Percentiles rank a stretch among this genome's conserved stretches.
phyloP scores from a whole-genome alignment of 192 early-diverging fungal species.

The Coemansia sp. region DNA sequence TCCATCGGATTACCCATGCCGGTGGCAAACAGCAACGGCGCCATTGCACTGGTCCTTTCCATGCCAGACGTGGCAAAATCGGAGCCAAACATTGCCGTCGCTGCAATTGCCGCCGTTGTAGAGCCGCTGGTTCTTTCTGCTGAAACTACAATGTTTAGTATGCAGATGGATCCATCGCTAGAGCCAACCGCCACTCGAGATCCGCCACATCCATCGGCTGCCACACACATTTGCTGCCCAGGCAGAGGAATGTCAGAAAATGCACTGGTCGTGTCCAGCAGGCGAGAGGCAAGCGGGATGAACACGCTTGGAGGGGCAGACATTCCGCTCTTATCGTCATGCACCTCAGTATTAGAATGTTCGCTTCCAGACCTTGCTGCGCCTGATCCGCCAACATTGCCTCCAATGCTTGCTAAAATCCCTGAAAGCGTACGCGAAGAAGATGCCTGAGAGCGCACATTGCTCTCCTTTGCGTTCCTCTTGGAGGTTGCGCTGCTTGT shows the following conservation, averaged over 20 bases:
- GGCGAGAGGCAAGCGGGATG: conserved; percentile 39
- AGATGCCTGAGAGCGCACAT: background rate
- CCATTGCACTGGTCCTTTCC: background rate
- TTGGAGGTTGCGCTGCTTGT: background rate
- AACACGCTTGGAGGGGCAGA: conserved; percentile 26
- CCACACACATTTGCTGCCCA: conserved; percentile 31
- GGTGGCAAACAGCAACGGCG: conserved; percentile 31
- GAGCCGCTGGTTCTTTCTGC: background rate
- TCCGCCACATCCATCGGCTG: conserved; percentile 12
- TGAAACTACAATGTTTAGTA: conserved; percentile 6
- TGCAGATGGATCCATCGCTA: conserved; percentile 24
- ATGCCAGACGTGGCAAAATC: background rate
- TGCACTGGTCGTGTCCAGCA: conserved; percentile 30
- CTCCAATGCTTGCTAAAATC: conserved; percentile 26
- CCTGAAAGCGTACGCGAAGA: conserved; percentile 25
- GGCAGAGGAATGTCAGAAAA: conserved; percentile 24
- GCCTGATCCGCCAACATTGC: background rate
- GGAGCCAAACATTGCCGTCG: conserved; percentile 11
- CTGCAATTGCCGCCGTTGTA: conserved; percentile 2
- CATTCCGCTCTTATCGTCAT: background rate
- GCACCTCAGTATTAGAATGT: background rate
- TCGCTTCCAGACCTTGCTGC: background rate
- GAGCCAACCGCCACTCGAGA: conserved; percentile 24
- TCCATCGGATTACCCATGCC: conserved; percentile 45
- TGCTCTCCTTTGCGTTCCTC: background rate